A percentile compares a stretch with the other conserved stretches of the same genome.
Evolutionary conservation across 345 rosid species (phyloP).

Genomic region (Rubroshorea leprosula): DNA sequence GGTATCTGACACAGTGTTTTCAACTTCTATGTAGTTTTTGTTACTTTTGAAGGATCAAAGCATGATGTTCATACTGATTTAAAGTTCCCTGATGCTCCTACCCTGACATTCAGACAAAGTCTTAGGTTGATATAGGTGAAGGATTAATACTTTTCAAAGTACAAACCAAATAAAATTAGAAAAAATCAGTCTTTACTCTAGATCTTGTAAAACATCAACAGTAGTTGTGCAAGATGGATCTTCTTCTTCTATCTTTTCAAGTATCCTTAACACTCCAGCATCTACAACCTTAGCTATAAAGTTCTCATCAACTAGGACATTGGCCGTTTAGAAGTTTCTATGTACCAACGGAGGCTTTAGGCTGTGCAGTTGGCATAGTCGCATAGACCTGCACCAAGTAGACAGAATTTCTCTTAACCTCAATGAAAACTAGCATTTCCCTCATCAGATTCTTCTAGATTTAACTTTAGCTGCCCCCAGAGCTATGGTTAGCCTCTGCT

Average conservation of each 20-base stretch:
- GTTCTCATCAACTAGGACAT: slow-evolving; percentile 56
- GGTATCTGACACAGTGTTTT: no score
- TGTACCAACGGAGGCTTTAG: slow-evolving; percentile 55
- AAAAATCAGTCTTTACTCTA: no score
- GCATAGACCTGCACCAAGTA: slow-evolving; percentile 45
- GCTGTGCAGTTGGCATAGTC: slow-evolving; percentile 44
- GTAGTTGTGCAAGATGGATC: no score
- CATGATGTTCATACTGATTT: no score
- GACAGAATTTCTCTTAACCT: no score
- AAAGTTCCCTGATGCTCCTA: slow-evolving; percentile 23
- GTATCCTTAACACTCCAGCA: no score
- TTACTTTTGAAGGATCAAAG: no score
- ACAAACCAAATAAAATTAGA: no score
- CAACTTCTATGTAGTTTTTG: no score
- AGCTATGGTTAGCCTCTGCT: no score
- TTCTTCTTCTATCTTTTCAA: no score
- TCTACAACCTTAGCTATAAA: slow-evolving; percentile 54
- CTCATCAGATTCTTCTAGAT: not conserved
- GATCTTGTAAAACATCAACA: no score
- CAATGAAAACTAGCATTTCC: not conserved
- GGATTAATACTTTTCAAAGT: not conserved
- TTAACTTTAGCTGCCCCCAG: slow-evolving; percentile 63
- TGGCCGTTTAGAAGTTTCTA: slow-evolving; percentile 55
- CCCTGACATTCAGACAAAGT: slow-evolving; percentile 25
- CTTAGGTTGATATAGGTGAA: not conserved